Evolutionary conservation across 2,329 filamentous ascomycete genomes (phyloP), one percentile per base, ranked within the genome.

Genomic region (Mariannaea sp.): DNA sequence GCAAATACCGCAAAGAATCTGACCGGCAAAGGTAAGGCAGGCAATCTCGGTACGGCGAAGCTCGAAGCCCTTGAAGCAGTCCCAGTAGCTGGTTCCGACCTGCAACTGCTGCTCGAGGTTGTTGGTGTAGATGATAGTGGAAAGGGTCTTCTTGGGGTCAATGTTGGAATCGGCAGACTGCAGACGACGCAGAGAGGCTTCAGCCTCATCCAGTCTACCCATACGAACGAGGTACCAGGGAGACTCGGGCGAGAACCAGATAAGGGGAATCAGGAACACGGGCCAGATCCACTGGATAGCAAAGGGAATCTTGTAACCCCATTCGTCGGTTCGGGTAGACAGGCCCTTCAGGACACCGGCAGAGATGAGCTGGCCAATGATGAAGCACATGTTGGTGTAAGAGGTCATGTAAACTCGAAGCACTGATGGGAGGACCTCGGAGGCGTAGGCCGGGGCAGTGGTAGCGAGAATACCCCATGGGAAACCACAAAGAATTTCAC

Each of bases 231-330:
- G 67, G 62, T 73, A 75, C 73, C 75, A 70, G 0, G 79, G 79
- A 1, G 73, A 76, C 50, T 80, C 78, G 0, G 78, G 79, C 0
- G 76, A 74, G 24, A 79, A 73, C 7, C 66, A 55, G 2, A 77
- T 64, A 1, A 68, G 60, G 0, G 73, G 58, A 4, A 79, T 56
- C 2, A 80, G 64, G 2, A 74, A 66, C 1, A 74, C 65, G 0
- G 77, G 76, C 72, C 75, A 81, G 2, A 73, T 58, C 78, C 79
- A 81, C 52, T 80, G 77, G 0, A 80, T 44, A 0, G 71, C 77
- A 46, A 77, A 80, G 0, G 78, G 77, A 9, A 75, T 77, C 3
- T 72, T 68, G 57, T 76, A 81, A 0, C 72, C 72, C 74, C 74
- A 80, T 16, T 78, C 61, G 2, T 71, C 58, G 0, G 63, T 57